phyloP scores from a whole-genome alignment of 495 filamentous ascomycete species.

The Jackrogersella minutella region DNA sequence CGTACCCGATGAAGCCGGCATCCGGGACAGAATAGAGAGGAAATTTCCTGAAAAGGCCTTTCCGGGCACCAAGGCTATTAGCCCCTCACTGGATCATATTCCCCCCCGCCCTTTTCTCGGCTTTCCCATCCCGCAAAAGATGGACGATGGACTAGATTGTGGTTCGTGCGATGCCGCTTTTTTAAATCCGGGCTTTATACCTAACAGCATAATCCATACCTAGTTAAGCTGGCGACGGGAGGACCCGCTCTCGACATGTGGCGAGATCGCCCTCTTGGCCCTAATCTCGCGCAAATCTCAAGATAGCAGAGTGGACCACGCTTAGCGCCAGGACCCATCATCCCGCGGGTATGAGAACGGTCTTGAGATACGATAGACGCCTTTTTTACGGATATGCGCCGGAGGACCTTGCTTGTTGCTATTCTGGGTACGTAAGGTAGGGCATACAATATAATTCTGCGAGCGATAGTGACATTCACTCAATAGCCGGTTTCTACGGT shows the following conservation, averaged over 20 bases:
- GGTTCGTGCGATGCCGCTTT: slow-evolving; percentile 14
- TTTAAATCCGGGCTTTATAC: slow-evolving; percentile 4
- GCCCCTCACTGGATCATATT: slow-evolving; percentile 25
- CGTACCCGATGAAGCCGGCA: neutral
- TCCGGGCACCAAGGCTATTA: slow-evolving; percentile 17
- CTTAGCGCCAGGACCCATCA: slow-evolving; percentile 8
- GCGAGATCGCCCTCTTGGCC: slow-evolving; percentile 26
- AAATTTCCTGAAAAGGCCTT: slow-evolving; percentile 32
- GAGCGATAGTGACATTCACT: neutral
- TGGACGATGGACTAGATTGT: slow-evolving; percentile 4
- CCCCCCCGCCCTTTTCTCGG: slow-evolving; percentile 22
- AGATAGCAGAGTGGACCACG: slow-evolving; percentile 8
- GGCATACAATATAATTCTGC: neutral
- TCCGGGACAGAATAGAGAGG: neutral
- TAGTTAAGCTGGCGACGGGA: slow-evolving; percentile 11
- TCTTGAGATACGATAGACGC: neutral
- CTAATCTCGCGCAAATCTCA: neutral
- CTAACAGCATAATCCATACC: no score
- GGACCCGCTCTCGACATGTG: slow-evolving; percentile 22
- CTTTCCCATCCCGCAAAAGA: slow-evolving; percentile 32
- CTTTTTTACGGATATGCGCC: neutral
- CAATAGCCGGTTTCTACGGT: neutral
- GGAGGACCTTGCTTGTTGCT: neutral
- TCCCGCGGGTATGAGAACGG: neutral
- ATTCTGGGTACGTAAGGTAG: neutral